Evolutionary conservation across 495 filamentous ascomycete species (phyloP), one percentile per base, ranked within the genome.

Genomic region (Copromyces sp.): DNA sequence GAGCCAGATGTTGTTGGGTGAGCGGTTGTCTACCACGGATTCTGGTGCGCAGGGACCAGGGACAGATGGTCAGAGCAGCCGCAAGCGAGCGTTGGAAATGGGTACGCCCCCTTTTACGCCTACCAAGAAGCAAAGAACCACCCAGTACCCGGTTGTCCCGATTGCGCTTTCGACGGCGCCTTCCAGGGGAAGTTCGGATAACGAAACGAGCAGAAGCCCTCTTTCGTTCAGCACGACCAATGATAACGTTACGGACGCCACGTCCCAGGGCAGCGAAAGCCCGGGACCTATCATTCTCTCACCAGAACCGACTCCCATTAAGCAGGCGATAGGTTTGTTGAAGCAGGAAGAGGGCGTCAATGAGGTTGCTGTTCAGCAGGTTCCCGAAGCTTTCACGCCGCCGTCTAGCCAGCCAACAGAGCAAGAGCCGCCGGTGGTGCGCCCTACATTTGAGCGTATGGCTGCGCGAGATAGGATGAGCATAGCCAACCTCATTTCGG

Each of bases 31-130:
- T 32, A 77, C 76, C 4, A 65, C 40, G 4, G 73, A 75, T 16
- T 74, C 73, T 0, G 41, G 47, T 5, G 72, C 40, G 5, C 71
- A 69, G 40, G 77, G 53, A 61, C 53, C 29, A 61, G 53, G 24
- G 24, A 5, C 53, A 61, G 53, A 61, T 8, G 29, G 11, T 29
- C 47, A 32, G 24, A 59, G 11, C 24, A 24, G 35, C 35, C 53
- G 24, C 24, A 61, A 61, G 12, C 53, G 53, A 4, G 53, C 29
- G 24, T 32, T 35, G 12, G 53, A 61, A 17, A 74, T 86, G 16
- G 80, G 79, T 12, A 83, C 84, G 9, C 84, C 84, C 6, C 84
- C 84, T 0, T 74, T 80, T 20, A 86, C 84, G 0, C 84, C 84
- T 0, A 73, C 80, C n/a, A 86, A 86, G 75, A 81, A 76, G 39